These are phyloP conservation scores for Fomitopsis palustris DNA, from an alignment of 1,284 basidiomycete species.

Conservation along the genomic window DNA sequence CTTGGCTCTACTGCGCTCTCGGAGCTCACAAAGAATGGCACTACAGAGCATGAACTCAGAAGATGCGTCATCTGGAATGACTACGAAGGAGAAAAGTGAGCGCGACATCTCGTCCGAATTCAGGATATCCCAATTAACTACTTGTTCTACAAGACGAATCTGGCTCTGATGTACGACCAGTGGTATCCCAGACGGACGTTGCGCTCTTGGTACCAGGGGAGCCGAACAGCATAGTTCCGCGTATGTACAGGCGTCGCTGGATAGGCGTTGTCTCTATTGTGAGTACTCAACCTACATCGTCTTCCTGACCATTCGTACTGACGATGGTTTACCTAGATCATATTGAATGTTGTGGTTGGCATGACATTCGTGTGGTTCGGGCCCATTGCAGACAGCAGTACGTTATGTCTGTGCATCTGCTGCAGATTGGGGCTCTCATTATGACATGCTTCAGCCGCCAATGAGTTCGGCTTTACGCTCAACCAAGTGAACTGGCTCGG, in stretches of 20 bases:
- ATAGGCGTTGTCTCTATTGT: background rate
- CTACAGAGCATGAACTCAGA: no score
- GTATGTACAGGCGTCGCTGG: background rate
- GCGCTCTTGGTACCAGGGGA: background rate
- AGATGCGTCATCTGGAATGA: no score
- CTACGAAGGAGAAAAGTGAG: no score
- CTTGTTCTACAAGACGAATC: background rate
- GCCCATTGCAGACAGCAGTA: conserved; percentile 67
- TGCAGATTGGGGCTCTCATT: background rate
- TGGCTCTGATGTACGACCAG: background rate
- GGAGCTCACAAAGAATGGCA: no score
- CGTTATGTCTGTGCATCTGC: conserved; percentile 7
- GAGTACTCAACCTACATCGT: background rate
- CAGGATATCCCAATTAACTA: no score
- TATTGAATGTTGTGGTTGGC: conserved; percentile 57
- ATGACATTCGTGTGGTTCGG: conserved; percentile 76
- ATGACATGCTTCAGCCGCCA: background rate
- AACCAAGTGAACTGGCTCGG: conserved; percentile 75
- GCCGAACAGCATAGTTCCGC: background rate
- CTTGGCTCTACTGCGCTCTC: no score
- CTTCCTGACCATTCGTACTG: background rate
- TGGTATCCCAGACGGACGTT: background rate
- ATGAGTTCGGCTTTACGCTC: conserved; percentile 57
- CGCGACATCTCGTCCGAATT: no score
- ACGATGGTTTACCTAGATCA: conserved; percentile 36